Conservation (phyloP, 2,329 filamentous ascomycete genomes). For the Colletotrichum sansevieriae region DNA sequence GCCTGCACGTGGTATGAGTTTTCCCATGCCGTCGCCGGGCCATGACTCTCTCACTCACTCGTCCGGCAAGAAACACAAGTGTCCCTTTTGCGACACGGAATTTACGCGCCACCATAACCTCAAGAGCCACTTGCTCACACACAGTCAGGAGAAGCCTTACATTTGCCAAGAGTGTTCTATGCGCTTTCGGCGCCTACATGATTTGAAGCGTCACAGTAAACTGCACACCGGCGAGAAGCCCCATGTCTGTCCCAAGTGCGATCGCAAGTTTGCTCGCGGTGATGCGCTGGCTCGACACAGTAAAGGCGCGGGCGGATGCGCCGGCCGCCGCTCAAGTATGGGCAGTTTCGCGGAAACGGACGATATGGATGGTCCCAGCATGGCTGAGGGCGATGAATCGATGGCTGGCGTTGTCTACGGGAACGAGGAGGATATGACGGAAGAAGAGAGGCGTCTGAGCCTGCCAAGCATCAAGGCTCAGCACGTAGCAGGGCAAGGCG, state of each 20-base stretch:
- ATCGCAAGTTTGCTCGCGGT: slow-evolving; percentile 92
- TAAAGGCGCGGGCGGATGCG: slow-evolving; percentile 95
- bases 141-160: slow-evolving; percentile 98
- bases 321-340: slow-evolving; percentile 88
- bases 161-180: slow-evolving; percentile 94
- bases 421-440: slow-evolving; percentile 71
- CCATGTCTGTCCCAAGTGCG: slow-evolving; percentile 94
- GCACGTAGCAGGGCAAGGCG: slow-evolving; percentile 67
- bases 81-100: slow-evolving; percentile 94
- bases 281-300: slow-evolving; percentile 95
- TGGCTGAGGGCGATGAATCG: slow-evolving; percentile 66
- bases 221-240: slow-evolving; percentile 96
- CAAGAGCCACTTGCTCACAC: slow-evolving; percentile 96
- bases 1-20: slow-evolving; percentile 66
- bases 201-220: slow-evolving; percentile 96
- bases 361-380: slow-evolving; percentile 70
- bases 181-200: slow-evolving; percentile 91
- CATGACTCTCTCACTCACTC: slow-evolving; percentile 66
- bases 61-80: slow-evolving; percentile 88
- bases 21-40: slow-evolving; percentile 64
- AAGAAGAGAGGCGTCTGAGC: slow-evolving; percentile 74
- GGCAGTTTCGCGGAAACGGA: slow-evolving; percentile 85
- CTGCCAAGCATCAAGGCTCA: slow-evolving; percentile 81
- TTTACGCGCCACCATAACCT: slow-evolving; percentile 98
- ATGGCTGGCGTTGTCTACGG: slow-evolving; percentile 57